Conservation (phyloP, 169 alveolate genomes). For the Plasmodium vivax region DNA sequence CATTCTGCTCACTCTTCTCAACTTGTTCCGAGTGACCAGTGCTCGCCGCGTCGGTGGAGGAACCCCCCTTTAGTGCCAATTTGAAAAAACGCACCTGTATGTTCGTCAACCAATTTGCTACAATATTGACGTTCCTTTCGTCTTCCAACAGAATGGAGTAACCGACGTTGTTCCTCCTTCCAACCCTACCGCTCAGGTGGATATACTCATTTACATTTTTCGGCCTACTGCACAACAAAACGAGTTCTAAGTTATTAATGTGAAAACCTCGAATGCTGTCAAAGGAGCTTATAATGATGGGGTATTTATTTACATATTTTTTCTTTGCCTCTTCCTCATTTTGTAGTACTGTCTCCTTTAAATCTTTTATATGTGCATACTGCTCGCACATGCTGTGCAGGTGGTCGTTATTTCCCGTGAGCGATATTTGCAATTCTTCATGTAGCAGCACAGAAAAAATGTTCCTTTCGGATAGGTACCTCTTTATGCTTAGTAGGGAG, state of each 20-base stretch:
- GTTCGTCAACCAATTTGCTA: conserved; percentile 47
- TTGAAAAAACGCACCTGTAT: conserved; percentile 40
- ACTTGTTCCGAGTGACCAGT: background rate
- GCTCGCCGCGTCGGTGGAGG: background rate
- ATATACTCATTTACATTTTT: conserved; percentile 65
- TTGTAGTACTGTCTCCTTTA: conserved; percentile 14
- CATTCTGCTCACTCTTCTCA: background rate
- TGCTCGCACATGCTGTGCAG: conserved; percentile 15
- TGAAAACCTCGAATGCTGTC: conserved; percentile 71
- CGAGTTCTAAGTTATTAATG: conserved; percentile 58
- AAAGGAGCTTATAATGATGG: conserved; percentile 69
- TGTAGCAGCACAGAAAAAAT: conserved; percentile 36
- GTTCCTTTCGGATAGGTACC: conserved; percentile 25
- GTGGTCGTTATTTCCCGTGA: conserved; percentile 14
- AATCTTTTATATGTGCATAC: conserved; percentile 52
- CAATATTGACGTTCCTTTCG: conserved; percentile 51
- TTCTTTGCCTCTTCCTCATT: background rate
- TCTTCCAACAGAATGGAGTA: conserved; percentile 50
- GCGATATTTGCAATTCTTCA: conserved; percentile 63
- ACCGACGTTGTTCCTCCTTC: conserved; percentile 52
- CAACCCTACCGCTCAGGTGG: conserved; percentile 71
- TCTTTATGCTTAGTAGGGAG: conserved; percentile 30
- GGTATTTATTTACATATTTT: conserved; percentile 40
- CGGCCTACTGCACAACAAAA: conserved; percentile 63
- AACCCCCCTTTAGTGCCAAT: background rate